Percentiles rank a stretch among this genome's conserved stretches.
Evolutionary conservation across 75 land plant species (phyloP).

Genomic region (Picea sitchensis): DNA sequence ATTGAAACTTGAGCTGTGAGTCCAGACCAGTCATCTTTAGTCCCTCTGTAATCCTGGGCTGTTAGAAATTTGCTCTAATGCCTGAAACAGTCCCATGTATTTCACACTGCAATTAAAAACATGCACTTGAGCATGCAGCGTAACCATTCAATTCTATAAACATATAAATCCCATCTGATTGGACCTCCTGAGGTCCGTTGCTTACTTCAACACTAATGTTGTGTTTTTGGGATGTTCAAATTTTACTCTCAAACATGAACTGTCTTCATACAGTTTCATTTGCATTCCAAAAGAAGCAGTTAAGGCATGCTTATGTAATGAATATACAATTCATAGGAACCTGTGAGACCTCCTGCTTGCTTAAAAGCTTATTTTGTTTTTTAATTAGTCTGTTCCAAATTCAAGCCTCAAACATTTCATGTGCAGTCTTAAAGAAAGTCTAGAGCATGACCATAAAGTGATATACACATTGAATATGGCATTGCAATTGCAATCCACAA

Average conservation of each 20-base stretch:
- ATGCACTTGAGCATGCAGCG: not conserved
- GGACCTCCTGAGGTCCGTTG: not conserved
- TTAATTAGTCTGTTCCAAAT: not conserved
- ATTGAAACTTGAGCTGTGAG: not conserved
- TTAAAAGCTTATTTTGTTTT: not conserved
- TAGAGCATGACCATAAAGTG: not conserved
- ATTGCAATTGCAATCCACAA: not conserved
- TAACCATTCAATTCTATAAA: not conserved
- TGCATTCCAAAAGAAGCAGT: not conserved
- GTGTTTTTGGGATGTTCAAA: not conserved
- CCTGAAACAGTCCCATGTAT: not conserved
- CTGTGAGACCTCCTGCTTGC: not conserved
- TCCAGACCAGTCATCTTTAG: not conserved
- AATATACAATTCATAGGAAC: slow-evolving; percentile 1
- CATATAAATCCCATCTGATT: not conserved
- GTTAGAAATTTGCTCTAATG: not conserved
- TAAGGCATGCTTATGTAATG: not conserved
- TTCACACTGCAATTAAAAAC: not conserved
- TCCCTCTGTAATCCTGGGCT: not conserved
- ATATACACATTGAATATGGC: not conserved
- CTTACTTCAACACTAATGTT: not conserved
- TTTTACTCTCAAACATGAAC: not conserved
- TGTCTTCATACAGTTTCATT: not conserved
- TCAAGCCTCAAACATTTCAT: not conserved
- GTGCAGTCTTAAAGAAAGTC: not conserved